Conservation (phyloP, 441 rosid genomes). For the Jatropha podagrica region DNA sequence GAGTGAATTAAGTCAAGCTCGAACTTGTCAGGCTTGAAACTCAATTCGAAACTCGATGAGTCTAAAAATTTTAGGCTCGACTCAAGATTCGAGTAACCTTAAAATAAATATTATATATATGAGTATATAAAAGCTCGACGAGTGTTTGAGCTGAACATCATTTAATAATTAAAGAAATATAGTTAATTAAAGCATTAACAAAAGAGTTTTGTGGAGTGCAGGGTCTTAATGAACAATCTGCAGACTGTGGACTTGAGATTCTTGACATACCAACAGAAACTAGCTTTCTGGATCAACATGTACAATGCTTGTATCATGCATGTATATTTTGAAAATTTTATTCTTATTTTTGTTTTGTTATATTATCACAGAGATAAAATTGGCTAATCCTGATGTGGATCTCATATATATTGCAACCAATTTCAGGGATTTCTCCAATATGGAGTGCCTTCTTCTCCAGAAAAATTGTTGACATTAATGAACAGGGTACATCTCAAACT, state of each 20-base stretch:
- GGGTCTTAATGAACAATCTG: conserved; percentile 72
- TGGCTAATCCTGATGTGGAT: too few species aligned
- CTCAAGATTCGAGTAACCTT: too few species aligned
- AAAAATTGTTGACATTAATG: conserved; percentile 57
- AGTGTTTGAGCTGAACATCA: too few species aligned
- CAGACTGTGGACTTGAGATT: conserved; percentile 64
- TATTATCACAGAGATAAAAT: background rate
- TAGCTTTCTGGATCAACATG: conserved; percentile 98
- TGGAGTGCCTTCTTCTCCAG: conserved; percentile 81
- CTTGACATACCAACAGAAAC: conserved; percentile 69
- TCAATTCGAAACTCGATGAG: too few species aligned
- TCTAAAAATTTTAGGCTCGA: too few species aligned
- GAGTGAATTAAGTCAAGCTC: too few species aligned
- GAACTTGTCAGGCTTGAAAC: too few species aligned
- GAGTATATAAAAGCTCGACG: too few species aligned
- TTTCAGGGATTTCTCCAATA: conserved; percentile 85
- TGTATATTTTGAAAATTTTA: conserved; percentile 45
- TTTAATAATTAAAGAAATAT: too few species aligned
- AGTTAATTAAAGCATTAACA: background rate
- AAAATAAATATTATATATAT: too few species aligned
- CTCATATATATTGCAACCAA: background rate
- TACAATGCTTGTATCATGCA: conserved; percentile 97
- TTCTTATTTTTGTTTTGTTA: background rate
- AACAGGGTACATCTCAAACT: conserved; percentile 51
- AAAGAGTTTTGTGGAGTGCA: conserved; percentile 27